Evolutionary conservation across 257 asterid species (phyloP).

Genomic region (Eustoma russellianum): DNA sequence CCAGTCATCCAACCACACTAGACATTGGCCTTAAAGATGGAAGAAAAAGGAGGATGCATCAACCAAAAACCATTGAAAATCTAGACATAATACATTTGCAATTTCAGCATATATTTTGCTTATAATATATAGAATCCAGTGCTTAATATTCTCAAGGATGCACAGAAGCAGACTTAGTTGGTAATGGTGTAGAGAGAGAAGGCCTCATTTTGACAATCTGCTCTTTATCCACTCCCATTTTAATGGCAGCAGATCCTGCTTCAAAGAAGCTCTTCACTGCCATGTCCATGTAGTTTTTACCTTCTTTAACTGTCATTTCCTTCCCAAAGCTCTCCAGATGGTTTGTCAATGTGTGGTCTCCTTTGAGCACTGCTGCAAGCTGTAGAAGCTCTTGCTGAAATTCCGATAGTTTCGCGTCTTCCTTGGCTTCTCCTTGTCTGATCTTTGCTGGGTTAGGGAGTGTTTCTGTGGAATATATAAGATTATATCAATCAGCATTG

Average conservation of each 20-base stretch:
- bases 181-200: slow-evolving; percentile 54
- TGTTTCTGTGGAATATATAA: slow-evolving; percentile 21
- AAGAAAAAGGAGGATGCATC: no score
- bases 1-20: no score
- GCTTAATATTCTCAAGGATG: no score
- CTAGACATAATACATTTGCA: no score
- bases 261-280: slow-evolving; percentile 64
- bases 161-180: not conserved
- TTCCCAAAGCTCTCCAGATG: slow-evolving; percentile 37
- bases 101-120: no score
- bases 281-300: slow-evolving; percentile 46
- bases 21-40: no score
- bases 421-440: slow-evolving; percentile 52
- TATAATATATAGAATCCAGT: no score
- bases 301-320: slow-evolving; percentile 60
- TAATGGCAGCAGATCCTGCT: slow-evolving; percentile 54
- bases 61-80: no score
- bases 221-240: slow-evolving; percentile 48
- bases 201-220: slow-evolving; percentile 78
- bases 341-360: slow-evolving; percentile 49
- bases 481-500: not conserved
- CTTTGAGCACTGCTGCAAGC: slow-evolving; percentile 75
- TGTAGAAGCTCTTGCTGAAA: slow-evolving; percentile 77
- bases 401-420: slow-evolving; percentile 60
- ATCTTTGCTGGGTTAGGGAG: slow-evolving; percentile 60